These are phyloP conservation scores for Plasmodium malariae DNA, from an alignment of 169 alveolate species.

Conservation along the genomic window DNA sequence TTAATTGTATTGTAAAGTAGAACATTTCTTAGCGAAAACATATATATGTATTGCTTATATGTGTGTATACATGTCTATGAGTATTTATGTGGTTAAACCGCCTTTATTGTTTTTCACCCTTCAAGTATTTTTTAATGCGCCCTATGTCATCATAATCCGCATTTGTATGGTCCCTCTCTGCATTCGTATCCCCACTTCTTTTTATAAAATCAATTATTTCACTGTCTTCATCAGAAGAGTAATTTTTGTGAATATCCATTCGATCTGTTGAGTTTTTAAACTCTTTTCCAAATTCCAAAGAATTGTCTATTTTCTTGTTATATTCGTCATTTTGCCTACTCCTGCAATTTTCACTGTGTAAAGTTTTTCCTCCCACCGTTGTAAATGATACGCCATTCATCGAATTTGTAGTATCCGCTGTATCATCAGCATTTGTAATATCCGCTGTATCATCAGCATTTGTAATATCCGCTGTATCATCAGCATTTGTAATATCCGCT, in stretches of 20 bases:
- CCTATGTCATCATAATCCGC: conserved; percentile 3
- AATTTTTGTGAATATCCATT: conserved; percentile 3
- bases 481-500: too few species aligned
- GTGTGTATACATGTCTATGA: background rate
- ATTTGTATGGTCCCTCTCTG: background rate
- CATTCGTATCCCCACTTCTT: background rate
- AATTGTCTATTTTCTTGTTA: too few species aligned
- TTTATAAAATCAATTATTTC: conserved; percentile 62
- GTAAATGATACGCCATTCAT: too few species aligned
- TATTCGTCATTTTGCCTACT: background rate
- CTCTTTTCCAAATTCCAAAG: too few species aligned
- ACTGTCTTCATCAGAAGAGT: conserved; percentile 58
- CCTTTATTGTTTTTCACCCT: background rate
- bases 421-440: too few species aligned
- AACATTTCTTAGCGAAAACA: background rate
- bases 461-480: too few species aligned
- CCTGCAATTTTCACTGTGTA: background rate
- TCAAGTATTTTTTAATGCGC: conserved; percentile 29
- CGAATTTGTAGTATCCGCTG: too few species aligned
- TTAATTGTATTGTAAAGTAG: too few species aligned
- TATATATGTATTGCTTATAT: background rate
- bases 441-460: too few species aligned
- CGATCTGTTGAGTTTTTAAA: too few species aligned
- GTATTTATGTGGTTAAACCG: background rate
- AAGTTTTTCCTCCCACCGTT: too few species aligned